A percentile compares a stretch with the other conserved stretches of the same genome.
These are phyloP conservation scores for Rhynchosporium graminicola DNA, from an alignment of 2,329 filamentous ascomycete species.

Conservation along the genomic window DNA sequence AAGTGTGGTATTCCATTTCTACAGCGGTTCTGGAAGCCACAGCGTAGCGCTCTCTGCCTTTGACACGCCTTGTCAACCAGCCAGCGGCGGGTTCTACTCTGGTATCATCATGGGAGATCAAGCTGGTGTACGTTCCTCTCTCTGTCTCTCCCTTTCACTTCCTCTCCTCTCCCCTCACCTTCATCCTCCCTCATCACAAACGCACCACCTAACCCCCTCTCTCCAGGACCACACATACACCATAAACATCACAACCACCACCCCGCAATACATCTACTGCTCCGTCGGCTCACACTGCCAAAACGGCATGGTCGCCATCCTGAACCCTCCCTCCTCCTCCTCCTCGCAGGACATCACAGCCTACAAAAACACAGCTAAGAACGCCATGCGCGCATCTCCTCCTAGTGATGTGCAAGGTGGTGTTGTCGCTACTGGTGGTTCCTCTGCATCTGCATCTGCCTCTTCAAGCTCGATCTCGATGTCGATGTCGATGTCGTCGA, in stretches of 20 bases:
- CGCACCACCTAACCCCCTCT: constrained; percentile 1
- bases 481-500: neutral
- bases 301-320: constrained; percentile 46
- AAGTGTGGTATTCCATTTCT: constrained; percentile 44
- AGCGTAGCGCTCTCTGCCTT: constrained; percentile 44
- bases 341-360: constrained; percentile 19
- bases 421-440: constrained; percentile 14
- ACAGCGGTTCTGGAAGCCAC: constrained; percentile 51
- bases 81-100: constrained; percentile 28
- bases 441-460: neutral
- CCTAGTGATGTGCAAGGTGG: constrained; percentile 25
- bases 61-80: constrained; percentile 39
- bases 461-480: neutral
- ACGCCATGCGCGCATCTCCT: constrained; percentile 9
- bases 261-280: constrained; percentile 49
- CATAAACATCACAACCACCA: constrained; percentile 41
- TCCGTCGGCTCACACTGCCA: constrained; percentile 44
- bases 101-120: constrained; percentile 23
- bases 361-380: constrained; percentile 22
- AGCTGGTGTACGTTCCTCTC: constrained; percentile 23
- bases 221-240: constrained; percentile 29
- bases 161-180: neutral
- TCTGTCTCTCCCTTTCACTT: neutral
- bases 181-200: no score
- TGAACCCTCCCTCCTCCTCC: constrained; percentile 43